Conservation (phyloP, 495 filamentous ascomycete genomes). For the Talaromyces thailandensis region DNA sequence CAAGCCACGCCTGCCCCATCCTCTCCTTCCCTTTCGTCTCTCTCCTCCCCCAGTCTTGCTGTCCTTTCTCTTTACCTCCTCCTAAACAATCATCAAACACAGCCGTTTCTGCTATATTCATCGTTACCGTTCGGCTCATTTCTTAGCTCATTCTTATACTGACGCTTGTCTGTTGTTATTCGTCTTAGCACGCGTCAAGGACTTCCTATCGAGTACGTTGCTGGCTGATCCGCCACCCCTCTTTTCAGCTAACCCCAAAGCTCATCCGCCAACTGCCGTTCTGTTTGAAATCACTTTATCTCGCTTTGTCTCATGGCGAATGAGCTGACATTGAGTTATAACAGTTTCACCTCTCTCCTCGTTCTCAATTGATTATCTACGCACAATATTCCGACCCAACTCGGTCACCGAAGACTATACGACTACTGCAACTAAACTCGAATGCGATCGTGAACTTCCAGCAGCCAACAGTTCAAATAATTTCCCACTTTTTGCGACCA, state of each 20-base stretch:
- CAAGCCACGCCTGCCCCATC: neutral
- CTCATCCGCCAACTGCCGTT: neutral
- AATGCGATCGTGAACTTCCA: neutral
- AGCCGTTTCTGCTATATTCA: neutral
- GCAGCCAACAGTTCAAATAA: neutral
- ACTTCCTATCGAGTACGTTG: neutral
- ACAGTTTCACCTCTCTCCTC: neutral
- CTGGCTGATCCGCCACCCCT: conserved; percentile 2
- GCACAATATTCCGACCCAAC: neutral
- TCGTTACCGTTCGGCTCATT: neutral
- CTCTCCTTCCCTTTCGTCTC: neutral
- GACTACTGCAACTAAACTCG: neutral
- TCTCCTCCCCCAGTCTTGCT: conserved; percentile 15
- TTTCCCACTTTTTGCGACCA: neutral
- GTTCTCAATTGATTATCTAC: neutral
- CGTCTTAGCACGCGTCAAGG: neutral
- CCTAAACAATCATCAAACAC: neutral
- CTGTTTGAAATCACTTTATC: neutral
- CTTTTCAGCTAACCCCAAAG: conserved; percentile 1
- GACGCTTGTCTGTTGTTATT: neutral
- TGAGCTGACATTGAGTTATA: neutral
- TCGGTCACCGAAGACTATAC: neutral
- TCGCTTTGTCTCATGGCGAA: neutral
- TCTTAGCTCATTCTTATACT: neutral
- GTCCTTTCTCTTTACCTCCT: conserved; percentile 16